Conservation (phyloP, 257 asterid species). For the Solanum ahanhuiri region DNA sequence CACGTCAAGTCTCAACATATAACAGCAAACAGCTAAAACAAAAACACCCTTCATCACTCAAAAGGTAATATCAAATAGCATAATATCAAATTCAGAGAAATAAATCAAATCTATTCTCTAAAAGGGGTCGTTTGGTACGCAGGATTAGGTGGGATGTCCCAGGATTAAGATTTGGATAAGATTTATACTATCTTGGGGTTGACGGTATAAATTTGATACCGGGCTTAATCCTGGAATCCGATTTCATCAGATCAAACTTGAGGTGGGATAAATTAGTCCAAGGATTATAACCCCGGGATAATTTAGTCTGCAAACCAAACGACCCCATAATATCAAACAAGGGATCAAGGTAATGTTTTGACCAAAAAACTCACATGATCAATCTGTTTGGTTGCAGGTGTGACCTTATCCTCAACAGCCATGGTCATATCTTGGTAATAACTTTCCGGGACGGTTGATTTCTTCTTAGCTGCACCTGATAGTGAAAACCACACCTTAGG, state of each 20-base stretch:
- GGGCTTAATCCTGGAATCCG: background rate
- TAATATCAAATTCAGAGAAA: background rate
- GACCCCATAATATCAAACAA: background rate
- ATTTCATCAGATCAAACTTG: background rate
- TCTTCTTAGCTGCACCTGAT: constrained; percentile 97
- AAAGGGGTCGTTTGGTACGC: background rate
- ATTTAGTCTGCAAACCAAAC: background rate
- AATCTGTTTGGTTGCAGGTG: constrained; percentile 94
- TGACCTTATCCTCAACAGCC: constrained; percentile 72
- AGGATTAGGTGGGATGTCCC: background rate
- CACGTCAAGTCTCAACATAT: background rate
- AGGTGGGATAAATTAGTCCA: background rate
- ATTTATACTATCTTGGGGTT: background rate
- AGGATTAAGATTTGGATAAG: background rate
- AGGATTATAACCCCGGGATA: background rate
- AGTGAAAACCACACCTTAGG: constrained; percentile 91
- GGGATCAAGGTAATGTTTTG: background rate
- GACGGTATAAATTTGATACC: background rate
- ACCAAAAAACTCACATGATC: constrained; percentile 61
- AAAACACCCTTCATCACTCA: background rate
- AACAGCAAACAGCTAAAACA: background rate
- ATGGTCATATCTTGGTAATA: constrained; percentile 67
- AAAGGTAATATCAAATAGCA: background rate
- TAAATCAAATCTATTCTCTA: background rate
- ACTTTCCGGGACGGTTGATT: constrained; percentile 89